Evolutionary conservation across 495 filamentous ascomycete genomes (phyloP), one percentile per base, ranked within the genome.

Genomic region (Neurospora sp.): DNA sequence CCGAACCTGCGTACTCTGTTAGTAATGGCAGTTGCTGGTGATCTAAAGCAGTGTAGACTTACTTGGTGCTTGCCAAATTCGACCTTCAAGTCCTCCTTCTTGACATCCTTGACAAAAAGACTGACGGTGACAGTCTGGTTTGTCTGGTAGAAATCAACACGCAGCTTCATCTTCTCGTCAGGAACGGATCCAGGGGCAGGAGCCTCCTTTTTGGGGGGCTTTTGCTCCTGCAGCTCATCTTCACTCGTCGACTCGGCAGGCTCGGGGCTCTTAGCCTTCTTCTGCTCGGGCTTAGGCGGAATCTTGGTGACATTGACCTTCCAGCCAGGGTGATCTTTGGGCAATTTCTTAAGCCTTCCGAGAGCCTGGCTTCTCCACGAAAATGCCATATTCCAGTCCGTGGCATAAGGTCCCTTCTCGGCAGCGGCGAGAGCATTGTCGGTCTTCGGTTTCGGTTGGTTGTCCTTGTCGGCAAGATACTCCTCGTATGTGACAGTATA

Each of bases 281-380:
- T 69, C 42, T 73, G 78, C 42, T 73, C 18, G 7, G 88, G 75
- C 68, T 88, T 83, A 37, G 89, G 84, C 3, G 93, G 94, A 31
- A 91, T 85, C 76, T 93, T 91, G 59, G 82, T 78, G 8, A 93
- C 84, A 3, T 84, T 89, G 31, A 90, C 85, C 75, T 84, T 83
- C 39, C 82, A 80, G 61, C 82, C 87, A 38, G 88, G 85, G 78
- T 94, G 86, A 22, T 87, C 89, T 20, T 87, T 86, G 3, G 86
- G 84, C 68, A 93, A 75, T n/a, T 88, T 88, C 77, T 91, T 89
- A 78, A 93, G 86, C 18, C 83, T 80, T 38, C 80, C 83, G 22
- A 84, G 75, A 40, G 79, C 82, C 77, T 84, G 82, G 38, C 77
- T 69, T 42, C 83, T 79, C 83, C 81, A 84, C 18, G 76, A 71